phyloP scores from a whole-genome alignment of 352 stramenopile species.

The Halophytophthora polymorphica region DNA sequence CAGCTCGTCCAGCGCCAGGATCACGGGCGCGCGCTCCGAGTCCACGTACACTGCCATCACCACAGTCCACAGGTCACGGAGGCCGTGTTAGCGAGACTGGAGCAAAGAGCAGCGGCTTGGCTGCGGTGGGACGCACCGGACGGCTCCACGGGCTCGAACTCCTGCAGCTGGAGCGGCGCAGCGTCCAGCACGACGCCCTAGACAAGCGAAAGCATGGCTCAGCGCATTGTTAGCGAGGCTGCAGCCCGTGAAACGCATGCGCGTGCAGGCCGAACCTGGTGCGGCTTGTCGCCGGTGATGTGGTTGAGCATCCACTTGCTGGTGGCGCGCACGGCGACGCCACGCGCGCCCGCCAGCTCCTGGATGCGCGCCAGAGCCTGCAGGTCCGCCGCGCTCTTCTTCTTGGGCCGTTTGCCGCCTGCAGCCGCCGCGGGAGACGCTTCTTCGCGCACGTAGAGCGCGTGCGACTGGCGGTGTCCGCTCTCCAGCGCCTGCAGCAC shows the following conservation, averaged over 20 bases:
- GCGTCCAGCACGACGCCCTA: constrained; percentile 77
- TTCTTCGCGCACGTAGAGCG: constrained; percentile 53
- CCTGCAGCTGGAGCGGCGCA: constrained; percentile 47
- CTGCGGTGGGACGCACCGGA: constrained; percentile 21
- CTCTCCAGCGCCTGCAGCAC: constrained; percentile 64
- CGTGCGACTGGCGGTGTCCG: constrained; percentile 41
- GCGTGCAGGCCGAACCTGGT: constrained; percentile 39
- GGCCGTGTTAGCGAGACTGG: background rate
- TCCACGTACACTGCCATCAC: constrained; percentile 27
- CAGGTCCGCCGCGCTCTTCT: constrained; percentile 33
- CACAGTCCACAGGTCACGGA: constrained; percentile 2
- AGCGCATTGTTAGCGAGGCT: too few relatives aligned
- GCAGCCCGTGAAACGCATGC: too few relatives aligned
- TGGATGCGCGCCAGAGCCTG: constrained; percentile 46
- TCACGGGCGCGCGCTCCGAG: constrained; percentile 43
- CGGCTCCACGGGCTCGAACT: constrained; percentile 47
- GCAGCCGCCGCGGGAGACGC: constrained; percentile 2
- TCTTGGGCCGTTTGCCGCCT: constrained; percentile 17
- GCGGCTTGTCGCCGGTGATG: constrained; percentile 76
- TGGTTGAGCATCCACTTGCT: constrained; percentile 87
- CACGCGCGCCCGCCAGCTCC: constrained; percentile 27
- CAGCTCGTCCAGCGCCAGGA: constrained; percentile 74
- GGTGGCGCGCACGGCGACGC: constrained; percentile 16
- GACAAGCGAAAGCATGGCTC: background rate
- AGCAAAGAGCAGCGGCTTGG: background rate